Evolutionary conservation across 73 alveolate genomes (phyloP).

Genomic region (Paramecium bursaria): DNA sequence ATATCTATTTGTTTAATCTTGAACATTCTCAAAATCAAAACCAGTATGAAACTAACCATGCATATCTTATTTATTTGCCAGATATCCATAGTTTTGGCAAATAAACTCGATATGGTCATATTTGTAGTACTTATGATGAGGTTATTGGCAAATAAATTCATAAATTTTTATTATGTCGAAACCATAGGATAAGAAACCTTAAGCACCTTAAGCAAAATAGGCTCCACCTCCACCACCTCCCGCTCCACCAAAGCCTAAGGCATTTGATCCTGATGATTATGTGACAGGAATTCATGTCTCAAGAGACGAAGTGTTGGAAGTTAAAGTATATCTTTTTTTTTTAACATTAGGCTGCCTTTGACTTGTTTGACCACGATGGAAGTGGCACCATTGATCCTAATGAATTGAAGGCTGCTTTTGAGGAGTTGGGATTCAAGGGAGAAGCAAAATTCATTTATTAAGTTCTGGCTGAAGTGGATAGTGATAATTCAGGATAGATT

Average conservation of each 20-base stretch:
- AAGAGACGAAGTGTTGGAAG: constrained; percentile 92
- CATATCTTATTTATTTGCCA: no score
- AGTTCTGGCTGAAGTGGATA: constrained; percentile 91
- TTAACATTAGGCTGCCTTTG: constrained; percentile 85
- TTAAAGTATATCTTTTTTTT: constrained; percentile 58
- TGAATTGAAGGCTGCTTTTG: constrained; percentile 95
- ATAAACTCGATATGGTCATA: no score
- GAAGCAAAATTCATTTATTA: constrained; percentile 91
- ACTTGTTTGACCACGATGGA: constrained; percentile 89
- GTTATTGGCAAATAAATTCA: no score
- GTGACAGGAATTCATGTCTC: constrained; percentile 84
- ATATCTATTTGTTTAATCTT: no score
- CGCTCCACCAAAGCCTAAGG: neutral
- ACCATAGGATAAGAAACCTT: no score
- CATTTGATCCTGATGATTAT: constrained; percentile 66
- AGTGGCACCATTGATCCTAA: constrained; percentile 94
- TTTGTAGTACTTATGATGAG: no score
- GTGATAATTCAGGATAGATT: constrained; percentile 93
- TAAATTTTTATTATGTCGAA: no score
- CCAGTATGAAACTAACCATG: no score
- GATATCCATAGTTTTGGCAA: no score
- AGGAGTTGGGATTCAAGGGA: constrained; percentile 85
- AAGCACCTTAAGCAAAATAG: no score
- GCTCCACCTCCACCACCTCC: constrained; percentile 7
- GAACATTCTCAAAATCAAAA: no score